These are phyloP conservation scores for Aureobasidium lini DNA, from an alignment of 2,329 filamentous ascomycete genomes.

Conservation along the genomic window DNA sequence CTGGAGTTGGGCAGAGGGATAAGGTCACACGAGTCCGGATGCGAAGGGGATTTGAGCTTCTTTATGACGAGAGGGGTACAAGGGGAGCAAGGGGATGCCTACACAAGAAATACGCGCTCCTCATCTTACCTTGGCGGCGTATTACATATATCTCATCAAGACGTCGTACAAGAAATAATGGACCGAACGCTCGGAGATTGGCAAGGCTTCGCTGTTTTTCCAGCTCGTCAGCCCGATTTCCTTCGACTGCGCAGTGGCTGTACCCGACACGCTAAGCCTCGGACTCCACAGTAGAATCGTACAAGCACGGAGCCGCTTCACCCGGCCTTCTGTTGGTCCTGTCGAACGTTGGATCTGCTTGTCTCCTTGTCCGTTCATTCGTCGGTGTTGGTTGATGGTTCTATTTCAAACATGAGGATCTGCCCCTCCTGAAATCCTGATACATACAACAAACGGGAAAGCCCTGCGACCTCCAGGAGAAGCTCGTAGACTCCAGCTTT, in stretches of 20 bases:
- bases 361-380: neutral
- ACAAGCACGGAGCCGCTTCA: neutral
- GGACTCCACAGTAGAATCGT: neutral
- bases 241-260: neutral
- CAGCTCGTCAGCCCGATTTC: neutral
- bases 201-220: neutral
- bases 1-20: neutral
- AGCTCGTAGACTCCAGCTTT: neutral
- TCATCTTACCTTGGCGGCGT: slow-evolving; percentile 9
- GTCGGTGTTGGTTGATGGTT: neutral
- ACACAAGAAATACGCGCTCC: neutral
- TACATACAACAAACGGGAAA: neutral
- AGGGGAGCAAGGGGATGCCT: slow-evolving; percentile 5
- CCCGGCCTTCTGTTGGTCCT: slow-evolving; percentile 1
- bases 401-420: slow-evolving; percentile 11
- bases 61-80: neutral
- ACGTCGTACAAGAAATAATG: neutral
- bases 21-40: neutral
- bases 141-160: slow-evolving; percentile 2
- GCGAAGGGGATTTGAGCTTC: neutral
- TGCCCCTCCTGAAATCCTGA: neutral
- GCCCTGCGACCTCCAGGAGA: neutral
- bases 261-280: neutral
- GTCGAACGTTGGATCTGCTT: neutral
- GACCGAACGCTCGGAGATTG: slow-evolving; percentile 9